phyloP scores from a whole-genome alignment of 2,329 filamentous ascomycete genomes.

The Fusarium tanahbumbuense region DNA sequence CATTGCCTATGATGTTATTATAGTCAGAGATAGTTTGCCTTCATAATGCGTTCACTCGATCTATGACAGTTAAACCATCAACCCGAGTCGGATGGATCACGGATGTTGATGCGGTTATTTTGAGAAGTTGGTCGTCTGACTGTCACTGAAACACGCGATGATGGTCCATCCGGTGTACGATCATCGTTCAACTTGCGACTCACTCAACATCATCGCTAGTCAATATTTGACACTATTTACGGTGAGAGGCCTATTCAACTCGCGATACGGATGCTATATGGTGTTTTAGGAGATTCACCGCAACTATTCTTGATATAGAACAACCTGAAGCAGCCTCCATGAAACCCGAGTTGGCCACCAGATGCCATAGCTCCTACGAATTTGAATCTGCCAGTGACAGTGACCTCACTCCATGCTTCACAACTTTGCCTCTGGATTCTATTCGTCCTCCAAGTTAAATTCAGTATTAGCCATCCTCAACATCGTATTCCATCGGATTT shows the following conservation, averaged over 20 bases:
- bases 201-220: background rate
- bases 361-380: background rate
- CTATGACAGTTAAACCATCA: background rate
- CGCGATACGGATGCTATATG: background rate
- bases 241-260: background rate
- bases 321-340: background rate
- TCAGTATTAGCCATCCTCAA: background rate
- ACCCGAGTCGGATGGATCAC: background rate
- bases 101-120: background rate
- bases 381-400: background rate
- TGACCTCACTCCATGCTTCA: background rate
- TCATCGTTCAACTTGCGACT: background rate
- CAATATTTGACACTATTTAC: background rate
- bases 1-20: background rate
- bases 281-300: background rate
- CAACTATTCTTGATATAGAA: background rate
- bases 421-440: background rate
- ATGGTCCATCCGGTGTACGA: background rate
- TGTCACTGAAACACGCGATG: background rate
- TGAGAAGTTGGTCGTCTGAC: background rate
- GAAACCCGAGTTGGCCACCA: background rate
- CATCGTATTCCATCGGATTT: background rate
- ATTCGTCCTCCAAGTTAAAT: background rate
- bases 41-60: background rate
- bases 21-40: background rate